These are phyloP conservation scores for Fusarium sp. DNA, from an alignment of 2,329 filamentous ascomycete genomes.

Conservation along the genomic window DNA sequence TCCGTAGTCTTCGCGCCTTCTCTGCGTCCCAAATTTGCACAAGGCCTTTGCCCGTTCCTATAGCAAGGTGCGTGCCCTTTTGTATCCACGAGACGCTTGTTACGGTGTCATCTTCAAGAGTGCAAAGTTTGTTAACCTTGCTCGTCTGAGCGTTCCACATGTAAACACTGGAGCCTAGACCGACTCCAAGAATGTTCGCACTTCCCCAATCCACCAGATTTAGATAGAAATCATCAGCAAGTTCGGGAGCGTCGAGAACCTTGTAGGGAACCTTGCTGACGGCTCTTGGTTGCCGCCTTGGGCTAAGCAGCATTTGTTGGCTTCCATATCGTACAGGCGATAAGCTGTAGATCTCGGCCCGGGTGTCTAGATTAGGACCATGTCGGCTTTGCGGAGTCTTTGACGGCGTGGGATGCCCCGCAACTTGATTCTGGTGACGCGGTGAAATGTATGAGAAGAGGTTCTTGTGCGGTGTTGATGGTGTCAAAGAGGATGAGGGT, in stretches of 20 bases:
- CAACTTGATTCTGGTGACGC: conserved; percentile 73
- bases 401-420: conserved; percentile 87
- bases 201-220: conserved; percentile 99
- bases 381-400: conserved; percentile 90
- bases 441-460: conserved; percentile 92
- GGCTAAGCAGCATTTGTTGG: conserved; percentile 91
- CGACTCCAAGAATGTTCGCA: conserved; percentile 92
- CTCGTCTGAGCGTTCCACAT: conserved; percentile 97
- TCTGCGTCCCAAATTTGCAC: conserved; percentile 99
- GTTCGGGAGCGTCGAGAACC: conserved; percentile 92
- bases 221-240: conserved; percentile 97
- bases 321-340: conserved; percentile 94
- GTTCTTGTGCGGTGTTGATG: conserved; percentile 97
- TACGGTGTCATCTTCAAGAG: conserved; percentile 90
- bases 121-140: conserved; percentile 92
- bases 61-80: conserved; percentile 92
- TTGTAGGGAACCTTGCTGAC: conserved; percentile 98
- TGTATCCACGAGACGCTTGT: conserved; percentile 99
- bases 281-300: conserved; percentile 85
- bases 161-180: conserved; percentile 91
- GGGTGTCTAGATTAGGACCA: conserved; percentile 87
- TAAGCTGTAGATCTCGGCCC: conserved; percentile 93
- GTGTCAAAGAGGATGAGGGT: conserved; percentile 81
- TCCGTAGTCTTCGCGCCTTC: conserved; percentile 82
- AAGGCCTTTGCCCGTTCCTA: conserved; percentile 92